These are phyloP conservation scores for Dioszegia hungarica DNA, from an alignment of 768 basidiomycete genomes.

Conservation along the genomic window DNA sequence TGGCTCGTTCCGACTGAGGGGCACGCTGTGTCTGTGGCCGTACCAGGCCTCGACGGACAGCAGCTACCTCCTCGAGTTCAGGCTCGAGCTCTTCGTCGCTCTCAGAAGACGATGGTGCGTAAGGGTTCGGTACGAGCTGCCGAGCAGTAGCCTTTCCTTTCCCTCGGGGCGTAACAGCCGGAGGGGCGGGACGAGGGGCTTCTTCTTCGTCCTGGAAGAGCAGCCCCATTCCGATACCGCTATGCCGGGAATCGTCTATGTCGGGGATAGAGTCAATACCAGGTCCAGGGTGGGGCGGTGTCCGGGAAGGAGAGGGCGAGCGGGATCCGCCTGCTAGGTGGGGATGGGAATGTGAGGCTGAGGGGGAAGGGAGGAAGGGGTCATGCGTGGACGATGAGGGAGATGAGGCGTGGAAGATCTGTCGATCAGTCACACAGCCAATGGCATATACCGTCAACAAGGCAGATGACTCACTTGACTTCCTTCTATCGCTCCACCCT, in stretches of 20 bases:
- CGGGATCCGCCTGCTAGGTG: conserved; percentile 33
- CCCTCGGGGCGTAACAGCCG: not conserved
- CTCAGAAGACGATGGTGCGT: conserved; percentile 25
- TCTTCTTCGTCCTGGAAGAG: conserved; percentile 20
- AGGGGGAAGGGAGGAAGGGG: conserved; percentile 37
- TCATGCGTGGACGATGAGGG: conserved; percentile 33
- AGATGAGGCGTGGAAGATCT: conserved; percentile 37
- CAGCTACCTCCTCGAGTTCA: conserved; percentile 30
- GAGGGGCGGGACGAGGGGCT: not conserved
- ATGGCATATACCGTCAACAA: not conserved
- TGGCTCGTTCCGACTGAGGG: conserved; percentile 18
- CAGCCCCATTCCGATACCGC: conserved; percentile 23
- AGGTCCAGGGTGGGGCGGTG: conserved; percentile 37
- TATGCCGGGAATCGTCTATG: conserved; percentile 21
- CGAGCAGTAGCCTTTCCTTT: conserved; percentile 10
- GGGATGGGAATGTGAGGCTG: conserved; percentile 27
- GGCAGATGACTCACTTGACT: conserved; percentile 33
- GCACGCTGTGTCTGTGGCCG: not conserved
- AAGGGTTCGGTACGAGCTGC: conserved; percentile 30
- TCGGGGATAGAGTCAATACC: conserved; percentile 35
- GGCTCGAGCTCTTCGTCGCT: conserved; percentile 26
- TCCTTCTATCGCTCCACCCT: conserved; percentile 12
- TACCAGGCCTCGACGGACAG: conserved; percentile 19
- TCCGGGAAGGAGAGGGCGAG: conserved; percentile 24
- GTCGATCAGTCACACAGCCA: not conserved